phyloP scores from a whole-genome alignment of 352 stramenopile genomes.

The Phytophthora boehmeriae region DNA sequence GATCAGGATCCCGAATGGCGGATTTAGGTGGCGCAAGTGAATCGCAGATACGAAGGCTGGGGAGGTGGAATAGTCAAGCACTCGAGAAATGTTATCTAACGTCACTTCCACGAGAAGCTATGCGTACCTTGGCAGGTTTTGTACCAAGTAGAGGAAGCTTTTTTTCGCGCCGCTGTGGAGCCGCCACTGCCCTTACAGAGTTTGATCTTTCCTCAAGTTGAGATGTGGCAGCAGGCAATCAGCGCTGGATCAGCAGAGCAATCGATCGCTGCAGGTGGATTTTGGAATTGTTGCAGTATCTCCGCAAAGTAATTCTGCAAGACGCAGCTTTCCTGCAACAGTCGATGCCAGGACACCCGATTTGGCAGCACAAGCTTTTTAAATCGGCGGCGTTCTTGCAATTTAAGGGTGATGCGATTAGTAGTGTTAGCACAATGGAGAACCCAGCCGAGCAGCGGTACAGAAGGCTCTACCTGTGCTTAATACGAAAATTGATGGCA shows the following conservation, averaged over 20 bases:
- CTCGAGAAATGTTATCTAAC: constrained; percentile 17
- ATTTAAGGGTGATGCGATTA: background rate
- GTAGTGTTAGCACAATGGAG: background rate
- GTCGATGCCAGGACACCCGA: background rate
- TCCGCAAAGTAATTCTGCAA: background rate
- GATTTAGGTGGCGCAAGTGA: constrained; percentile 14
- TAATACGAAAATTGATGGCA: background rate
- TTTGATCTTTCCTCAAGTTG: background rate
- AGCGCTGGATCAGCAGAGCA: background rate
- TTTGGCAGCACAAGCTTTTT: background rate
- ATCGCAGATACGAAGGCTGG: constrained; percentile 5
- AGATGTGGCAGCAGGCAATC: constrained; percentile 1
- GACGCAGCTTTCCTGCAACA: background rate
- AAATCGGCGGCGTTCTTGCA: background rate
- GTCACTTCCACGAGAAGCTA: constrained; percentile 9
- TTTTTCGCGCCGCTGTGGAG: background rate
- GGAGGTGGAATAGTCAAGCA: constrained; percentile 14
- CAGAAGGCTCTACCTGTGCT: background rate
- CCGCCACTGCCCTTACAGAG: background rate
- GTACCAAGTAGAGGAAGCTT: constrained; percentile 2
- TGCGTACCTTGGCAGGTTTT: constrained; percentile 14
- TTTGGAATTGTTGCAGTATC: background rate
- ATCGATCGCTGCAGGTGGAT: background rate
- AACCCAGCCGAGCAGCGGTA: background rate
- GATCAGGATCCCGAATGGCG: constrained; percentile 3